Conservation (phyloP, 225 moss, liverwort and hornwort genomes). For the Physcomitrellopsis africana region DNA sequence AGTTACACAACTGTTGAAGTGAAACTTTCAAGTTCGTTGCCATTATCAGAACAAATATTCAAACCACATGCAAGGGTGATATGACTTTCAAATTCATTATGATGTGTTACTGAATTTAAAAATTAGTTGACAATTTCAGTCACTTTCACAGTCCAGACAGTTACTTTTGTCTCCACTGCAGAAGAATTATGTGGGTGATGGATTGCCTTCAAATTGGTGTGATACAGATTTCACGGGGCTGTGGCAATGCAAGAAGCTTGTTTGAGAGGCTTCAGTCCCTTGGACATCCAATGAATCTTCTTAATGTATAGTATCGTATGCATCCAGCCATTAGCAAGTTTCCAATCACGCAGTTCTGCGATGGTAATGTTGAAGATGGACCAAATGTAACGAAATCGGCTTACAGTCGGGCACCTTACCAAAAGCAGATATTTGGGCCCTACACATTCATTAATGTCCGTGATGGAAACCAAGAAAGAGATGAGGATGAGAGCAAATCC, state of each 20-base stretch:
- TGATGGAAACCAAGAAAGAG: slow-evolving; percentile 48
- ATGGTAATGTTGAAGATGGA: slow-evolving; percentile 47
- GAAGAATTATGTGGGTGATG: background rate
- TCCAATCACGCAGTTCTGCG: slow-evolving; percentile 53
- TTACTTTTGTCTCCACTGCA: background rate
- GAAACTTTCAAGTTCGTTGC: background rate
- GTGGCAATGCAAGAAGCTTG: slow-evolving; percentile 55
- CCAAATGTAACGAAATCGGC: slow-evolving; percentile 36
- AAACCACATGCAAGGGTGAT: background rate
- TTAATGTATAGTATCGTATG: slow-evolving; percentile 65
- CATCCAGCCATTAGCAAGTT: slow-evolving; percentile 61
- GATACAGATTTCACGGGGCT: slow-evolving; percentile 35
- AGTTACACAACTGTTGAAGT: background rate
- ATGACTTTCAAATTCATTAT: background rate
- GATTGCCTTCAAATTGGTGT: background rate
- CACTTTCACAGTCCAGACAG: background rate
- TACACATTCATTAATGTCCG: slow-evolving; percentile 55
- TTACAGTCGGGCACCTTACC: slow-evolving; percentile 32
- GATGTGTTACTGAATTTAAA: background rate
- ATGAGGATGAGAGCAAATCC: slow-evolving; percentile 37
- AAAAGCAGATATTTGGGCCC: slow-evolving; percentile 38
- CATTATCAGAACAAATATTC: background rate
- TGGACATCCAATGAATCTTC: slow-evolving; percentile 45
- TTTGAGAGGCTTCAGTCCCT: slow-evolving; percentile 58
- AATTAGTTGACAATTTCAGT: background rate